Evolutionary conservation across 176 grass and related monocot genomes (phyloP).

Genomic region (Canna indica): DNA sequence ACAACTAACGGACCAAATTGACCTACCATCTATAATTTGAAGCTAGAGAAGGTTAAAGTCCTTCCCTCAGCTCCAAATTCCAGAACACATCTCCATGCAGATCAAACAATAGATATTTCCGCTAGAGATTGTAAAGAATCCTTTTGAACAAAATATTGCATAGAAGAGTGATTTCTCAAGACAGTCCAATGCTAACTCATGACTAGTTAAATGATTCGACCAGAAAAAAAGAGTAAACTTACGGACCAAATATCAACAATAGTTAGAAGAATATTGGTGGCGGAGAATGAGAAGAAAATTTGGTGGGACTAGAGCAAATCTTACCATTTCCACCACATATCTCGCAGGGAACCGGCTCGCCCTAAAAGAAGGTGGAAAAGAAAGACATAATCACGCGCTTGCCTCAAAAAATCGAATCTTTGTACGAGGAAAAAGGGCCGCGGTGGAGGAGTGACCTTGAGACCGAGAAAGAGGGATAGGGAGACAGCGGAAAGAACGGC

Average conservation of each 20-base stretch:
- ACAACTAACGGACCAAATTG: background rate
- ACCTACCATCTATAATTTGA: background rate
- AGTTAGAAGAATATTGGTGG: too few relatives aligned
- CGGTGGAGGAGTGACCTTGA: constrained; percentile 35
- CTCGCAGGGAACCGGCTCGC: constrained; percentile 60
- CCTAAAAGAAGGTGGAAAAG: constrained; percentile 24
- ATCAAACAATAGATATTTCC: too few relatives aligned
- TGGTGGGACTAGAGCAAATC: background rate
- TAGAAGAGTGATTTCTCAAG: too few relatives aligned
- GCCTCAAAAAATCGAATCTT: background rate
- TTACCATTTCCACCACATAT: constrained; percentile 72
- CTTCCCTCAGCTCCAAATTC: background rate
- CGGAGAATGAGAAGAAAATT: too few relatives aligned
- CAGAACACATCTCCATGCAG: background rate
- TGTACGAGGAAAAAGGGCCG: background rate
- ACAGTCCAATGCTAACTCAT: too few relatives aligned
- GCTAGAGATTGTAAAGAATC: too few relatives aligned
- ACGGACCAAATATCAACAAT: too few relatives aligned
- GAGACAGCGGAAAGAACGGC: constrained; percentile 50
- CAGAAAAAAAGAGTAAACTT: too few relatives aligned
- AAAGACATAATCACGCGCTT: background rate
- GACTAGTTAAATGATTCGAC: too few relatives aligned
- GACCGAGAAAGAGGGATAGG: constrained; percentile 63
- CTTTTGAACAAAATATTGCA: too few relatives aligned
- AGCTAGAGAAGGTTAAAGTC: background rate